Percentiles rank a stretch among this genome's conserved stretches.
These are phyloP conservation scores for Hanseniaspora mollemarum DNA, from an alignment of 805 yeast species.

Conservation along the genomic window DNA sequence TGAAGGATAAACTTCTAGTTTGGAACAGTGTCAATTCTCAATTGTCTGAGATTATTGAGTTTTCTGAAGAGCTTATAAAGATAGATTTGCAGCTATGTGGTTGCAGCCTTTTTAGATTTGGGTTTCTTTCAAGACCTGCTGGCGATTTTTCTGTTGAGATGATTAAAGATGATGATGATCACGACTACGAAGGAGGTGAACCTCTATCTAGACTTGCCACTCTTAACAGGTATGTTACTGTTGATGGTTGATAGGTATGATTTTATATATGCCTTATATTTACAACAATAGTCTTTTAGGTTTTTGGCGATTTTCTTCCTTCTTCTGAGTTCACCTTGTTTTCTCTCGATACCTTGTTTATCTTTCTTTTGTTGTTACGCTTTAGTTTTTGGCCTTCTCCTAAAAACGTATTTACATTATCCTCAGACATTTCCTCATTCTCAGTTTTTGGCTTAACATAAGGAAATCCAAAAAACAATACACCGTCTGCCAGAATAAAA, in stretches of 20 bases:
- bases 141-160: slow-evolving; percentile 35
- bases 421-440: slow-evolving; percentile 22
- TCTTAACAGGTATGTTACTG: slow-evolving; percentile 12
- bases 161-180: slow-evolving; percentile 32
- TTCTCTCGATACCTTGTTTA: slow-evolving; percentile 43
- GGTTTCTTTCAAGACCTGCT: slow-evolving; percentile 40
- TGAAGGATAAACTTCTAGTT: slow-evolving; percentile 34
- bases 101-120: slow-evolving; percentile 39
- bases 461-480: slow-evolving; percentile 89
- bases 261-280: too few relatives aligned
- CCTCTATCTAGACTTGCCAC: slow-evolving; percentile 13
- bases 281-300: background rate
- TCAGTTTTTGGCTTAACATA: slow-evolving; percentile 36
- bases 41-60: slow-evolving; percentile 39
- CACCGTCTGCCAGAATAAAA: slow-evolving; percentile 66
- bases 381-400: slow-evolving; percentile 74
- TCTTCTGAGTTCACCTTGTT: slow-evolving; percentile 54
- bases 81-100: slow-evolving; percentile 38
- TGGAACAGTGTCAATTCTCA: slow-evolving; percentile 46
- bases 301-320: slow-evolving; percentile 5
- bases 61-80: slow-evolving; percentile 37
- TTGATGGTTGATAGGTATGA: background rate
- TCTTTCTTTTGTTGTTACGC: slow-evolving; percentile 59
- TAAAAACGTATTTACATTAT: slow-evolving; percentile 30
- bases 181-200: slow-evolving; percentile 17